Evolutionary conservation across 2,329 filamentous ascomycete species (phyloP).

Genomic region (Talaromyces sp.): DNA sequence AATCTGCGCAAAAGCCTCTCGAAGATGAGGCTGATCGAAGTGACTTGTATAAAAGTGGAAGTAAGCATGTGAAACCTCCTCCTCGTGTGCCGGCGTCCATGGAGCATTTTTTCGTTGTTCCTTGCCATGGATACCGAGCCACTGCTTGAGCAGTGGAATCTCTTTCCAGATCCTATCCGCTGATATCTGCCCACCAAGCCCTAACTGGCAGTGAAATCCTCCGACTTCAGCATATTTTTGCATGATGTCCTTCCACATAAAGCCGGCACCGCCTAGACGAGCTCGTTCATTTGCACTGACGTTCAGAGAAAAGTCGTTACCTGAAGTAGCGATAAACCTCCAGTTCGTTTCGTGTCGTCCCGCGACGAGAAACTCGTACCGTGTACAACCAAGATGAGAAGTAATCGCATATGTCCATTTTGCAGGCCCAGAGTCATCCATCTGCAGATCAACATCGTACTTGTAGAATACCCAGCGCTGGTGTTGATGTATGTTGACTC

Average conservation of each 20-base stretch:
- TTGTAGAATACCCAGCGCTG: constrained; percentile 95
- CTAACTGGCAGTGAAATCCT: constrained; percentile 91
- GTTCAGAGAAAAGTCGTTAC: constrained; percentile 88
- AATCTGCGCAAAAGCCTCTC: constrained; percentile 96
- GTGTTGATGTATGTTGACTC: constrained; percentile 79
- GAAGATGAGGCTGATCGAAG: constrained; percentile 91
- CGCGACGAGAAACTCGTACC: constrained; percentile 94
- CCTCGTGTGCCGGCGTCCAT: constrained; percentile 93
- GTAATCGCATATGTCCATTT: constrained; percentile 99
- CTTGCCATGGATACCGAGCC: constrained; percentile 87
- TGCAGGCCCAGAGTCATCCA: constrained; percentile 72
- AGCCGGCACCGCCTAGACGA: constrained; percentile 80
- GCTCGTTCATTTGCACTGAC: constrained; percentile 82
- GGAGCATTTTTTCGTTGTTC: constrained; percentile 84
- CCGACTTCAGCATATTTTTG: constrained; percentile 96
- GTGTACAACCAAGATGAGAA: constrained; percentile 92
- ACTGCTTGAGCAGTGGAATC: constrained; percentile 87
- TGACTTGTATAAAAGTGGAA: constrained; percentile 99
- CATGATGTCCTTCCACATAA: constrained; percentile 99
- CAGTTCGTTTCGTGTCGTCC: constrained; percentile 86
- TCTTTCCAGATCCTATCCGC: constrained; percentile 96
- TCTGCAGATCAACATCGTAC: constrained; percentile 84
- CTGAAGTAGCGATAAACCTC: constrained; percentile 93
- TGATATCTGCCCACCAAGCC: constrained; percentile 90
- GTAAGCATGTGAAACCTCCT: constrained; percentile 92